Evolutionary conservation across 768 basidiomycete genomes (phyloP), one percentile per base, ranked within the genome.

Genomic region (Boletus rubescentipes): DNA sequence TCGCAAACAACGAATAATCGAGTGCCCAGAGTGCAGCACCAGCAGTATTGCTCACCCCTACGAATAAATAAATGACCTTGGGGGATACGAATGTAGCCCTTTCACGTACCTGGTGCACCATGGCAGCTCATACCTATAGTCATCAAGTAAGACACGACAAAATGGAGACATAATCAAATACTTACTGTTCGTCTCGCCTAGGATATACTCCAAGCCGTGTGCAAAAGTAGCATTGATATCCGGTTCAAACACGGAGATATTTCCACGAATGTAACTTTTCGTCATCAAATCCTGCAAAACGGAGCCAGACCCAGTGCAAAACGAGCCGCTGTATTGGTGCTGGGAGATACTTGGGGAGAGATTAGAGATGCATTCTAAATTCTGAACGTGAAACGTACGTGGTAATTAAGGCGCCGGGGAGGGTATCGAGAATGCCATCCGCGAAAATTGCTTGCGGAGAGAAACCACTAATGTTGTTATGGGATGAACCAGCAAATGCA

Each of bases 1-100:
- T 69, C 63, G 84, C 82, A 60, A 77, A 84, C 4, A 89, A 70
- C 2, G 78, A 72, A 65, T 88, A 86, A 64, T 89, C 86, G 54
- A 87, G 69, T 11, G 77, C 74, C 86, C 86, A 89, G 18, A 89
- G 67, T 16, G 84, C 82, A 0, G 85, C 85, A 14, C 86, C 87
- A n/a, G 81, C 86, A 1, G 80, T 81, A 62, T 88, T 85, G 63
- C 83, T 85, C 10, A 85, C 85, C 3, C 81, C 81, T 41, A 79
- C 74, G 15, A 40, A 54, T 4, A 9, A 11, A 60, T 39, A 23
- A 46, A 37, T 32, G 23, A 20, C 20, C 18, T 40, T 18, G n/a
- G n/a, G n/a, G 5, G 15, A 40, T 21, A n/a, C n/a, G 9, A 38
- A 20, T 4, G 20, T 29, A 9, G 4, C 11, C 18, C 5, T 30